A percentile compares a stretch with the other conserved stretches of the same genome.
Conservation (phyloP, 2,329 filamentous ascomycete genomes). For the Pseudogymnoascus sp. region DNA sequence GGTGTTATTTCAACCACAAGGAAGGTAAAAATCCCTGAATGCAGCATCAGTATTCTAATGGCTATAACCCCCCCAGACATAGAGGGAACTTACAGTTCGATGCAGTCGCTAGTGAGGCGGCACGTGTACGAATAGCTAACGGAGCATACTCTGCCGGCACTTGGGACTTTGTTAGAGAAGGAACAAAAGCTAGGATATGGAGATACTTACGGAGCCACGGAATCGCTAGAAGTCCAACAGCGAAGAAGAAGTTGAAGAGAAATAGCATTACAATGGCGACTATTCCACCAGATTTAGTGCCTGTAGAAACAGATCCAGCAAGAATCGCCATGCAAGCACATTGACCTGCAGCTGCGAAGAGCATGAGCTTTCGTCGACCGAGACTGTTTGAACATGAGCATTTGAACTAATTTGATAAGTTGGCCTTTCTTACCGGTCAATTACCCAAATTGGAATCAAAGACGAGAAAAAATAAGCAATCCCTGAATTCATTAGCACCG, state of each 20-base stretch:
- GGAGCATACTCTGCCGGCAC: conserved; percentile 44
- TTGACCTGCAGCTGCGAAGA: conserved; percentile 35
- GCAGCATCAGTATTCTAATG: background rate
- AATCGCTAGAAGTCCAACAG: conserved; percentile 39
- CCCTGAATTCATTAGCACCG: conserved; percentile 19
- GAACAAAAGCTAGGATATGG: background rate
- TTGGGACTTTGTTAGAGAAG: background rate
- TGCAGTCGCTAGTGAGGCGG: conserved; percentile 32
- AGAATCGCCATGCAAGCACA: conserved; percentile 45
- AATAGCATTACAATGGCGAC: conserved; percentile 29
- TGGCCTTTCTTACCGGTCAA: conserved; percentile 31
- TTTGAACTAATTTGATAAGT: background rate
- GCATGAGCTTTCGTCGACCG: conserved; percentile 51
- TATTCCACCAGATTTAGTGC: conserved; percentile 32
- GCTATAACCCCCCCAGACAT: background rate
- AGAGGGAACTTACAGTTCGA: conserved; percentile 23
- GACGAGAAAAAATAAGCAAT: conserved; percentile 32
- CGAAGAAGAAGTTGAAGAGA: conserved; percentile 42
- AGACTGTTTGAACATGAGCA: conserved; percentile 21
- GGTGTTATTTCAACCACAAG: conserved; percentile 28
- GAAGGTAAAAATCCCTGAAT: conserved; percentile 19
- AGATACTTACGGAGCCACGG: conserved; percentile 37
- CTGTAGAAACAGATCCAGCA: conserved; percentile 37
- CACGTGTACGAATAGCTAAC: conserved; percentile 32
- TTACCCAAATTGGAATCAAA: conserved; percentile 28